phyloP scores from a whole-genome alignment of 768 basidiomycete species.

The Amylocystis lapponica region DNA sequence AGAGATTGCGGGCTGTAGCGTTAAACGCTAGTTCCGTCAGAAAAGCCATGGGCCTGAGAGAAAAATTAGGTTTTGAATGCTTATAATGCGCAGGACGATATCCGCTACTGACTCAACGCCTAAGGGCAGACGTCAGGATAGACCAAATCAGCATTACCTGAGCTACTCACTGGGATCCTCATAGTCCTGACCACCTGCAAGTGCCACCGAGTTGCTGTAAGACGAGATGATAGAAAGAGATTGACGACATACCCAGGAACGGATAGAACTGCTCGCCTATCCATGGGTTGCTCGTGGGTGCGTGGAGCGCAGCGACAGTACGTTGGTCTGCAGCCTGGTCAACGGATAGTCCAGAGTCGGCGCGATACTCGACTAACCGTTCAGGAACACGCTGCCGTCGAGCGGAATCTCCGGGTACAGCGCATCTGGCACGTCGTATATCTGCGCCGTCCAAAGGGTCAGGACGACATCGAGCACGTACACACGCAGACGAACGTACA shows the following conservation, averaged over 20 bases:
- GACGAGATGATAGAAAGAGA: neutral
- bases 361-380: slow-evolving; percentile 36
- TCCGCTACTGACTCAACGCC: slow-evolving; percentile 31
- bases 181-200: neutral
- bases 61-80: too few relatives aligned
- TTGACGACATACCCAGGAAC: slow-evolving; percentile 16
- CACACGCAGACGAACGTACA: slow-evolving; percentile 3
- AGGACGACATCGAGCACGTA: neutral
- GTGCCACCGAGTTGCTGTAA: neutral
- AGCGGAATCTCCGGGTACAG: slow-evolving; percentile 43
- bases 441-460: slow-evolving; percentile 8
- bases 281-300: slow-evolving; percentile 55
- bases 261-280: slow-evolving; percentile 22
- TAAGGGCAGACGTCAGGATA: slow-evolving; percentile 7
- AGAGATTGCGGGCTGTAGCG: slow-evolving; percentile 43
- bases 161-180: slow-evolving; percentile 10
- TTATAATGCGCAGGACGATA: neutral
- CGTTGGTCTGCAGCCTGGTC: slow-evolving; percentile 35
- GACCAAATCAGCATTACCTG: neutral
- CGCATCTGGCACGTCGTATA: slow-evolving; percentile 24
- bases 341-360: neutral
- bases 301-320: slow-evolving; percentile 59
- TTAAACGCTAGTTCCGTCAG: slow-evolving; percentile 63
- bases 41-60: slow-evolving; percentile 61
- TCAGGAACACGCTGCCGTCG: slow-evolving; percentile 55